Percentiles rank a stretch among this genome's conserved stretches.
Evolutionary conservation across 768 basidiomycete genomes (phyloP).

Genomic region (Sporobolomyces roseus): DNA sequence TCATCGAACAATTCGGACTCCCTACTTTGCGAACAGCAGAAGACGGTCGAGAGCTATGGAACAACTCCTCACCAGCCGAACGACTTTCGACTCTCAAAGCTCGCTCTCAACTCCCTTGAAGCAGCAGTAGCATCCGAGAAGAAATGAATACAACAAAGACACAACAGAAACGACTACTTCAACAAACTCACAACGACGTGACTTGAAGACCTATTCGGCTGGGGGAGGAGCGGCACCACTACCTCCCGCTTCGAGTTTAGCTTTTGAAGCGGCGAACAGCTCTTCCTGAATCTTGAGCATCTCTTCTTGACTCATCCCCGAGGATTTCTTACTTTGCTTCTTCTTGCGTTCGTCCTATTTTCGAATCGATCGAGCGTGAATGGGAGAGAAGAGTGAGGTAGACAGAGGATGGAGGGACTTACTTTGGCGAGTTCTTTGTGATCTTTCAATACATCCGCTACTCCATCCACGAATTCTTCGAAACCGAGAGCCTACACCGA

Average conservation of each 20-base stretch:
- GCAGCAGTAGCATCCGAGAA: slow-evolving; percentile 18
- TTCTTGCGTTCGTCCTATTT: slow-evolving; percentile 75
- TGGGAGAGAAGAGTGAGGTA: not conserved
- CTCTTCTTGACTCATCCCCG: slow-evolving; percentile 83
- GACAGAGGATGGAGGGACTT: too few relatives aligned
- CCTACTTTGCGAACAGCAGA: slow-evolving; percentile 51
- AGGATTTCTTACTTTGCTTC: slow-evolving; percentile 60
- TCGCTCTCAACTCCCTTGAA: too few relatives aligned
- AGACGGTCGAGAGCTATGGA: slow-evolving; percentile 57
- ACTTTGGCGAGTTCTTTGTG: slow-evolving; percentile 96
- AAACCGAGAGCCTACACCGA: slow-evolving; percentile 74
- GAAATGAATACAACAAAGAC: not conserved
- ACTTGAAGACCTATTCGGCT: slow-evolving; percentile 1
- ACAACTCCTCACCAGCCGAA: slow-evolving; percentile 59
- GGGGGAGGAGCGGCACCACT: not conserved
- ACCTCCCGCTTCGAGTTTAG: slow-evolving; percentile 46
- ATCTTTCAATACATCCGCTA: slow-evolving; percentile 87
- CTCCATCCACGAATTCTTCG: slow-evolving; percentile 81
- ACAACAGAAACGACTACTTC: not conserved
- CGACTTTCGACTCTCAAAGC: too few relatives aligned
- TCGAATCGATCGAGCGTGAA: not conserved
- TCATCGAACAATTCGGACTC: slow-evolving; percentile 75
- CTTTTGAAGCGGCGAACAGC: slow-evolving; percentile 83
- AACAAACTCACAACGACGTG: not conserved
- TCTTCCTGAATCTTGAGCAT: slow-evolving; percentile 79